Percentiles rank a stretch among this genome's conserved stretches.
These are phyloP conservation scores for Niveomyces coronatus DNA, from an alignment of 2,329 filamentous ascomycete genomes.

Conservation along the genomic window DNA sequence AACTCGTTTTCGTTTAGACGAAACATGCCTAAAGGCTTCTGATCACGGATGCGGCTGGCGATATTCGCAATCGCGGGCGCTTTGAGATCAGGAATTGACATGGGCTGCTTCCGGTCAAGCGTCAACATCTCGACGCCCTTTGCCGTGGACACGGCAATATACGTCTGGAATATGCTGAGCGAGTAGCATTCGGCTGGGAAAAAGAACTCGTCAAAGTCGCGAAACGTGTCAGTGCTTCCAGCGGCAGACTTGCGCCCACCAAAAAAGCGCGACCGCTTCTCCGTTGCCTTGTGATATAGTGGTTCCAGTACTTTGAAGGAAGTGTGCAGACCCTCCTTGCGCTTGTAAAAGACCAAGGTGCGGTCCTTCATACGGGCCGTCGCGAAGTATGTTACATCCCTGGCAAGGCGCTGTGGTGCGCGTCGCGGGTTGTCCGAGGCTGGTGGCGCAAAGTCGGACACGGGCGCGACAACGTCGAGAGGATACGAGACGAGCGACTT, in stretches of 20 bases:
- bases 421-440: constrained; percentile 63
- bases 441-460: constrained; percentile 50
- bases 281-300: constrained; percentile 83
- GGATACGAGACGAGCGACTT: constrained; percentile 89
- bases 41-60: constrained; percentile 68
- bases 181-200: constrained; percentile 91
- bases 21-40: constrained; percentile 92
- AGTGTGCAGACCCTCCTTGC: constrained; percentile 81
- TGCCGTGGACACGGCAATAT: constrained; percentile 80
- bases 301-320: constrained; percentile 97
- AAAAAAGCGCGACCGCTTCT: constrained; percentile 65
- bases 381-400: constrained; percentile 94
- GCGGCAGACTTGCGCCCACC: constrained; percentile 46
- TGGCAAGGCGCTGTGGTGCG: constrained; percentile 84
- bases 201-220: constrained; percentile 98
- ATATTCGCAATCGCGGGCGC: constrained; percentile 74
- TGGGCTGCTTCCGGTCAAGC: constrained; percentile 91
- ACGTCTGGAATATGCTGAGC: constrained; percentile 92
- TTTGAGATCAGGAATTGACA: constrained; percentile 83
- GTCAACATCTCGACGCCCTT: constrained; percentile 94
- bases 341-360: constrained; percentile 92
- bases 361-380: constrained; percentile 96
- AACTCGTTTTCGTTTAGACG: constrained; percentile 87
- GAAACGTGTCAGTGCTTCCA: constrained; percentile 86
- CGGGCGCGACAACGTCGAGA: constrained; percentile 67